These are phyloP conservation scores for Geosmithia morbida DNA, from an alignment of 2,329 filamentous ascomycete genomes.

Conservation along the genomic window DNA sequence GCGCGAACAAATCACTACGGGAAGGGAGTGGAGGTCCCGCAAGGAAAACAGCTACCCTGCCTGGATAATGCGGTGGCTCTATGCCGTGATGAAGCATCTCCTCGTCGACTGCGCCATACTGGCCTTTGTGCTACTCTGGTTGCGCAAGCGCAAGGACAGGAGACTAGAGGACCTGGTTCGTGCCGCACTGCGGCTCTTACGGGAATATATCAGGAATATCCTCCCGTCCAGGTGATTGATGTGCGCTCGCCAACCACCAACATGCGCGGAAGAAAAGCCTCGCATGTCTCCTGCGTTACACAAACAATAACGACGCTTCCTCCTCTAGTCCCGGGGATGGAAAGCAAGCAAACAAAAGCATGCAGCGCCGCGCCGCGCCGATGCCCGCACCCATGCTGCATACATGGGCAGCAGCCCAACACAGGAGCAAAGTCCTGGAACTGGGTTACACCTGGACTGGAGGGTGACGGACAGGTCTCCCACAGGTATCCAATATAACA, in stretches of 20 bases:
- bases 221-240: slow-evolving; percentile 40
- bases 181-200: slow-evolving; percentile 39
- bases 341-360: neutral
- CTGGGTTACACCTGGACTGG: neutral
- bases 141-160: slow-evolving; percentile 56
- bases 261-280: no score
- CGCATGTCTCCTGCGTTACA: no score
- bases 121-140: slow-evolving; percentile 52
- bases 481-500: neutral
- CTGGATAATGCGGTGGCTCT: slow-evolving; percentile 59
- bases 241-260: neutral
- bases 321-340: no score
- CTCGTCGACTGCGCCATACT: slow-evolving; percentile 56
- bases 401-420: neutral
- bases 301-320: neutral
- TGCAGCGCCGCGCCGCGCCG: no score
- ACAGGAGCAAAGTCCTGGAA: neutral
- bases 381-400: neutral
- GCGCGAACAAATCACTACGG: slow-evolving; percentile 74
- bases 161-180: slow-evolving; percentile 62
- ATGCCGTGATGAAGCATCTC: slow-evolving; percentile 58
- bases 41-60: slow-evolving; percentile 49
- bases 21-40: slow-evolving; percentile 55
- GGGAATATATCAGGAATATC: slow-evolving; percentile 45
- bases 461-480: neutral